These are phyloP conservation scores for Pterocarpus santalinus DNA, from an alignment of 306 rosid species.

Conservation along the genomic window DNA sequence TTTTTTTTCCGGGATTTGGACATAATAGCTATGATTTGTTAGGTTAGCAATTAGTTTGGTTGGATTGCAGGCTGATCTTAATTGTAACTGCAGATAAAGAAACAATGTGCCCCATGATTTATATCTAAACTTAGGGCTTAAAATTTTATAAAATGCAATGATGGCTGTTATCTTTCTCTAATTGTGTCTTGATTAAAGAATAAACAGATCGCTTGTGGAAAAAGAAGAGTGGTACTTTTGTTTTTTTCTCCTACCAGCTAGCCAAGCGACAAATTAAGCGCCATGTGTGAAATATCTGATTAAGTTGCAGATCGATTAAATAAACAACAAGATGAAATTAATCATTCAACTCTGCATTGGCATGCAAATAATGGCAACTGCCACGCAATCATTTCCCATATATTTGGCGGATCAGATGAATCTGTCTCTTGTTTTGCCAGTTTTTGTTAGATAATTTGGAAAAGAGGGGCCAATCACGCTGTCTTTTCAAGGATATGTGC, in stretches of 20 bases:
- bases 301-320: conserved; percentile 16
- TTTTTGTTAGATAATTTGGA: conserved; percentile 6
- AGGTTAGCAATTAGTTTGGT: conserved; percentile 50
- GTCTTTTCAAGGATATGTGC: too few species aligned
- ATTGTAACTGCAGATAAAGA: conserved; percentile 16
- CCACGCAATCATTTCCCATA: conserved; percentile 43
- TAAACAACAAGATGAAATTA: conserved; percentile 43
- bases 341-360: conserved; percentile 49
- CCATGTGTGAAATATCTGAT: conserved; percentile 26
- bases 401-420: conserved; percentile 43
- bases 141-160: conserved; percentile 38
- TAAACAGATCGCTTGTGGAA: conserved; percentile 41
- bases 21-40: conserved; percentile 49
- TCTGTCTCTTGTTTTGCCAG: conserved; percentile 25
- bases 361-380: conserved; percentile 43
- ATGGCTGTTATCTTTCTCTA: conserved; percentile 37
- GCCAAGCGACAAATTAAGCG: conserved; percentile 50
- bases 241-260: conserved; percentile 19
- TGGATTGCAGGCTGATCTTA: conserved; percentile 50
- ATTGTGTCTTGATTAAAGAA: conserved; percentile 34
- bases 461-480: conserved; percentile 21
- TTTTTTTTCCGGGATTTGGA: conserved; percentile 28
- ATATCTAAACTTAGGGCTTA: conserved; percentile 40
- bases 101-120: conserved; percentile 46
- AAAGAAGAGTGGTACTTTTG: conserved; percentile 45